These are phyloP conservation scores for Alternaria arborescens DNA, from an alignment of 2,329 filamentous ascomycete genomes.

Conservation along the genomic window DNA sequence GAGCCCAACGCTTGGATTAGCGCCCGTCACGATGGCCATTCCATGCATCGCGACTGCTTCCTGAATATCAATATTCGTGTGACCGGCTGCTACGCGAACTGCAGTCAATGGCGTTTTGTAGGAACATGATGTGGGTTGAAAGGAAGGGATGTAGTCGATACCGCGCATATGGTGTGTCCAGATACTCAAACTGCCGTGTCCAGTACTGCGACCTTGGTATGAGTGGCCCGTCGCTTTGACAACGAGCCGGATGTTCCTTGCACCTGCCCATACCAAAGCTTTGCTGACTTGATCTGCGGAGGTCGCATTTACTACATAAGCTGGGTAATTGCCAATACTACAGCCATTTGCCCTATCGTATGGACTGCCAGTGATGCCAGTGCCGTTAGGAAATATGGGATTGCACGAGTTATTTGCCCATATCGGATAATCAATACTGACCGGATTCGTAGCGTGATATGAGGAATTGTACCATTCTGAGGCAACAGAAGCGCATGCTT, in stretches of 20 bases:
- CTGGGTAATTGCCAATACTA: constrained; percentile 33
- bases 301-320: constrained; percentile 42
- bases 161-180: constrained; percentile 41
- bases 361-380: constrained; percentile 36
- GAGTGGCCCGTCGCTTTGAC: constrained; percentile 43
- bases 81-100: constrained; percentile 32
- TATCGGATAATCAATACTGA: constrained; percentile 41
- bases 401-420: constrained; percentile 44
- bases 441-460: constrained; percentile 36
- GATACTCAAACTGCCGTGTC: constrained; percentile 30
- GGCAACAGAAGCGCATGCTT: constrained; percentile 28
- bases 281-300: constrained; percentile 23
- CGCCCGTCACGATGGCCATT: constrained; percentile 31
- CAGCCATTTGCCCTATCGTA: constrained; percentile 35
- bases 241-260: constrained; percentile 34
- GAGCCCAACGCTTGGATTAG: constrained; percentile 48
- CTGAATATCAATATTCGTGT: constrained; percentile 30
- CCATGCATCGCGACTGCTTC: constrained; percentile 18
- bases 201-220: constrained; percentile 33
- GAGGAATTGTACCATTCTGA: constrained; percentile 41
- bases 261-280: constrained; percentile 34
- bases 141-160: constrained; percentile 31
- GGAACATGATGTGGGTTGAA: constrained; percentile 28
- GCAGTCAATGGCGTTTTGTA: constrained; percentile 12
- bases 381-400: constrained; percentile 42